Conservation (phyloP, 2,329 filamentous ascomycete species). For the Phoma sp. region DNA sequence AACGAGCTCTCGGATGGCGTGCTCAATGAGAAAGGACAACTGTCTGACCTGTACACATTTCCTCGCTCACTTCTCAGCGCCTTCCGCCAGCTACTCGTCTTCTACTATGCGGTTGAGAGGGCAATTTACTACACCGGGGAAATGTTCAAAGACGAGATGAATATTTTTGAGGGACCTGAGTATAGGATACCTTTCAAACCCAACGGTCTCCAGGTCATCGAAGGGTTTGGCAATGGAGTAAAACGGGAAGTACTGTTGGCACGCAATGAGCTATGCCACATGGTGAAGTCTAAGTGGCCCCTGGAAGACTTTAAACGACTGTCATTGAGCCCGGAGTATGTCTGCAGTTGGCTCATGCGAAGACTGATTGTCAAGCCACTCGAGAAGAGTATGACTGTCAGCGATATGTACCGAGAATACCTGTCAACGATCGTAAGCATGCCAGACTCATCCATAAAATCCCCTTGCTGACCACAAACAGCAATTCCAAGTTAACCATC, state of each 20-base stretch:
- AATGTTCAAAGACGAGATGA: background rate
- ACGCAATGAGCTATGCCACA: conserved; percentile 36
- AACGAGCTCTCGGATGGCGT: conserved; percentile 38
- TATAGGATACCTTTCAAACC: conserved; percentile 17
- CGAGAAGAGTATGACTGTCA: conserved; percentile 32
- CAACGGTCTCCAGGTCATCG: conserved; percentile 25
- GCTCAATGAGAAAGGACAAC: conserved; percentile 29
- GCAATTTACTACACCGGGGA: conserved; percentile 28
- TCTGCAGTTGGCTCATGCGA: conserved; percentile 42
- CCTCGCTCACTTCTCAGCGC: conserved; percentile 31
- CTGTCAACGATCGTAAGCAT: conserved; percentile 39
- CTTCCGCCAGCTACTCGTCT: conserved; percentile 31
- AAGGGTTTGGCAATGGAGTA: conserved; percentile 26
- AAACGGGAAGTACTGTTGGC: conserved; percentile 19
- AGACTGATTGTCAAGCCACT: conserved; percentile 40
- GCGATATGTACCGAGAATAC: conserved; percentile 44
- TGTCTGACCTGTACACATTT: conserved; percentile 37
- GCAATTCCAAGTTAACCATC: conserved; percentile 48
- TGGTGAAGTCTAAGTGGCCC: conserved; percentile 26
- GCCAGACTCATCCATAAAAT: too few species aligned
- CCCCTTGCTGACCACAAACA: conserved; percentile 19
- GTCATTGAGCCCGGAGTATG: conserved; percentile 38
- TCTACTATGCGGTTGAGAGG: conserved; percentile 38
- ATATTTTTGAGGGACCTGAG: background rate
- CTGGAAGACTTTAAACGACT: conserved; percentile 24